Base-by-base conservation (phyloP, 2,329 filamentous ascomycete genomes). In the Alternaria triticimaculans region DNA sequence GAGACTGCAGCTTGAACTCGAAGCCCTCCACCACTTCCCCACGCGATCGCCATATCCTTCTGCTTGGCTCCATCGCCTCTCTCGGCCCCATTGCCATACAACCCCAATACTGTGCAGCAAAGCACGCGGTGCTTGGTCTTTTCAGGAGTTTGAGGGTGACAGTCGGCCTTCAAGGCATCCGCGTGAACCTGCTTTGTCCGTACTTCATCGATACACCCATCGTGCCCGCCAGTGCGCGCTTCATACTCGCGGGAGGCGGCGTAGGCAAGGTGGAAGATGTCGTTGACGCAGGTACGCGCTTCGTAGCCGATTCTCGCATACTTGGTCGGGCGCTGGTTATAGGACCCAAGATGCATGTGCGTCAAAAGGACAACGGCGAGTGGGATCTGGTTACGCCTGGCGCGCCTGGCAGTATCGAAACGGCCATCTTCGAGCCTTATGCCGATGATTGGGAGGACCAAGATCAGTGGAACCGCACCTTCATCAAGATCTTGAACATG, bases 171-270 rank as follows among this genome's bases (percentile, higher is more conserved):
- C 78, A 83, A 45, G 86, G 87, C 23, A 80, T 92, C 45, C 84
- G 90, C 48, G 81, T 90, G 63, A 92, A 92, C 73, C 82, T 91
- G 72, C 76, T 92, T n/a, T 86, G 85, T 62, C 90, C 90, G 0
- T 92, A 91, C 78, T 92, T 90, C 75, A 84, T 86, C 70, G 86
- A 88, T 69, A 89, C 87, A 14, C 86, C 88, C n/a, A 84, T 92
- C 48, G 74, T 89, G 5, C 78, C 83, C 1, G 62, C 78, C 2
- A 60, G 68, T 1, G 87, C 82, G 18, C 82, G 86, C 26, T 64
- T 85, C 3, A 62, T 90, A 15, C 81, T 91, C 3, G 86, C 88
- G 0, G 90, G 89, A 14, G 83, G 81, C 4, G 85, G 82, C 2
- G 80, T 85, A 65, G 88, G 86, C 2, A 81, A 82, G 45, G 76